phyloP scores from a whole-genome alignment of 2,329 filamentous ascomycete species.

The Rugonectria rugulosa region DNA sequence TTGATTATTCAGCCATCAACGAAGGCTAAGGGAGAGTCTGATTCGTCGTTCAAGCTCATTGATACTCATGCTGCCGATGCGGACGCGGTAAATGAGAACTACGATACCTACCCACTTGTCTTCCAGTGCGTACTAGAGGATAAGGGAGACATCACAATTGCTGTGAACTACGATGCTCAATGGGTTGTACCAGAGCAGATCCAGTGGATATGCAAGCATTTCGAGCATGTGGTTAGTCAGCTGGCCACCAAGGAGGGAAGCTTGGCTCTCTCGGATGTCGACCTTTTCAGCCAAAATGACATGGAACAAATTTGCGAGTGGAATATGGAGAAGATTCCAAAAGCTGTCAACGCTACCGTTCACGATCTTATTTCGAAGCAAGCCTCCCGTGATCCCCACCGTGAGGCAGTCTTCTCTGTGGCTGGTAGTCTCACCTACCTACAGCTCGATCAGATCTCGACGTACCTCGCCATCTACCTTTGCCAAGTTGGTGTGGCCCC shows the following conservation, averaged over 20 bases:
- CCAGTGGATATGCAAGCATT: background rate
- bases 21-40: background rate
- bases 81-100: background rate
- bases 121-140: slow-evolving; percentile 5
- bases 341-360: background rate
- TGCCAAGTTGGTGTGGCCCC: too few relatives aligned
- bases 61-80: slow-evolving; percentile 9
- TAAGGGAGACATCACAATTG: background rate
- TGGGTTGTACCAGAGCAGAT: background rate
- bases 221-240: background rate
- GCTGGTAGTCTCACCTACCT: too few relatives aligned
- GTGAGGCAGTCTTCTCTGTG: too few relatives aligned
- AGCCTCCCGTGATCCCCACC: too few relatives aligned
- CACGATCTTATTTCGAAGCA: too few relatives aligned
- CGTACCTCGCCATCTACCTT: too few relatives aligned
- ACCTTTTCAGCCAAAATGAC: slow-evolving; percentile 1
- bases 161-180: background rate
- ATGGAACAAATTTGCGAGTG: background rate
- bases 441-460: too few relatives aligned
- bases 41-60: slow-evolving; percentile 10
- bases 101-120: slow-evolving; percentile 4
- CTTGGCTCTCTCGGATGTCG: background rate
- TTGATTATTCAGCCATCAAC: slow-evolving; percentile 8
- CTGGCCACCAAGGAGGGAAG: background rate
- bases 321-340: background rate